Conservation (phyloP, 257 asterid species). For the Salvia hispanica region DNA sequence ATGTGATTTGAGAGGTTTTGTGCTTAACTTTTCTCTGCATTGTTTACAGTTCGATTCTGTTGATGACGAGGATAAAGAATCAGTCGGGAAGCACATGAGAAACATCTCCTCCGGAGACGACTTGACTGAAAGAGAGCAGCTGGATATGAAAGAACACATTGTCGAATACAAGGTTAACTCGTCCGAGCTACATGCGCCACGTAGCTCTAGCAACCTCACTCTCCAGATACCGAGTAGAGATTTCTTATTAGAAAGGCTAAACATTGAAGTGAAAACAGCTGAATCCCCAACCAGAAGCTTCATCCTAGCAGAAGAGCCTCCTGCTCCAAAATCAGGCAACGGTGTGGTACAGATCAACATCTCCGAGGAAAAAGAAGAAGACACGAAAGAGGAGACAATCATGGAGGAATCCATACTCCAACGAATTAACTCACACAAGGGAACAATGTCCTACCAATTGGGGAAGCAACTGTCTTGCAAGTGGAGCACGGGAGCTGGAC, state of each 20-base stretch:
- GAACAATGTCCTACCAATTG: slow-evolving; percentile 57
- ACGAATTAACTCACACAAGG: slow-evolving; percentile 70
- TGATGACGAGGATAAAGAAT: slow-evolving; percentile 64
- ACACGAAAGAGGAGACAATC: slow-evolving; percentile 27
- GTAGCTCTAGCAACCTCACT: slow-evolving; percentile 37
- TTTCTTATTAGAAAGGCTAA: slow-evolving; percentile 27
- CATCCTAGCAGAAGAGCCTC: slow-evolving; percentile 6
- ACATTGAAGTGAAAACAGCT: slow-evolving; percentile 31
- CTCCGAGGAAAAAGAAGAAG: slow-evolving; percentile 21
- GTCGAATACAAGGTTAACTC: background rate
- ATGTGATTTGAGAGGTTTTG: background rate
- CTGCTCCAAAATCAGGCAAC: too few relatives aligned
- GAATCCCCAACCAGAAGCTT: slow-evolving; percentile 27
- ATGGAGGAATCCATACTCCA: slow-evolving; percentile 56
- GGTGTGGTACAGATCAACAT: background rate
- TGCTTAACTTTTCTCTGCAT: slow-evolving; percentile 19
- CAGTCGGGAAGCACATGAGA: slow-evolving; percentile 50
- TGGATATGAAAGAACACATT: slow-evolving; percentile 41
- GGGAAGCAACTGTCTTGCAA: slow-evolving; percentile 72
- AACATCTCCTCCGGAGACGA: slow-evolving; percentile 73
- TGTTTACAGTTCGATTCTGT: slow-evolving; percentile 58
- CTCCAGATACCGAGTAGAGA: slow-evolving; percentile 68
- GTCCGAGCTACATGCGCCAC: slow-evolving; percentile 1
- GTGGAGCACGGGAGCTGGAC: slow-evolving; percentile 98
- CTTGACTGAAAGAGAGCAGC: slow-evolving; percentile 38